Base-by-base conservation (phyloP, 768 basidiomycete species). In the Pulveroboletus sp. region DNA sequence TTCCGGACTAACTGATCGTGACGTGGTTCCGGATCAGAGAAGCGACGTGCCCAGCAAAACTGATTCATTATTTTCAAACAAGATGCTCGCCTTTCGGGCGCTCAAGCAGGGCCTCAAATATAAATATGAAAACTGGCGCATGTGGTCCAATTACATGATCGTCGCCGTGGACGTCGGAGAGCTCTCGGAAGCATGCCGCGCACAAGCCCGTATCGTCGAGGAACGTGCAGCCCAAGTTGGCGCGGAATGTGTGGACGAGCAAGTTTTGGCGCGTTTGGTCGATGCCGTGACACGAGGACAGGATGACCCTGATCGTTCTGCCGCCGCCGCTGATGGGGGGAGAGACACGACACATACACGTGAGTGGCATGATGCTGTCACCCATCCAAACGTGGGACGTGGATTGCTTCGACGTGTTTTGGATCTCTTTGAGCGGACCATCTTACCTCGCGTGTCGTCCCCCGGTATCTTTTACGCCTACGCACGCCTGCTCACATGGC, bases 111-210 rank as follows among this genome's bases (percentile, higher is more conserved):
- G 96, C 2, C 77, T 98, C 53, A 84, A 83, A 58, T 81, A 79
- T 67, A 80, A 81, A 43, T 89, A 92, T 65, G 84, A 90, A 26
- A 94, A 93, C 62, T 98, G 95, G 94, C 81, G 92, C 17, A 94
- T 99, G 89, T 99, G 96, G 96, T 77, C 78, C 53, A 99, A 99
- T 73, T 98, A 93, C 74, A 93, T 91, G 86, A 75, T 96, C 61
- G 85, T 98, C 26, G 79, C 90, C 4, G 76, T 96, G 68, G 93
- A 97, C 57, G 88, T 97, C 17, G 95, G 94, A 7, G 93, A 98
- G 64, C 76, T 97, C 43, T 75, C 81, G 1, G 95, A 99, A 63
- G 85, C 92, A 1, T 84, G 82, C 51, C 84, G 90, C 35, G 95
- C 94, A 0, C 75, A 92, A 18, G 77, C 78, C 0, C 84, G 93